Evolutionary conservation across 2,329 filamentous ascomycete genomes (phyloP).

Genomic region (Monosporascus sp.): DNA sequence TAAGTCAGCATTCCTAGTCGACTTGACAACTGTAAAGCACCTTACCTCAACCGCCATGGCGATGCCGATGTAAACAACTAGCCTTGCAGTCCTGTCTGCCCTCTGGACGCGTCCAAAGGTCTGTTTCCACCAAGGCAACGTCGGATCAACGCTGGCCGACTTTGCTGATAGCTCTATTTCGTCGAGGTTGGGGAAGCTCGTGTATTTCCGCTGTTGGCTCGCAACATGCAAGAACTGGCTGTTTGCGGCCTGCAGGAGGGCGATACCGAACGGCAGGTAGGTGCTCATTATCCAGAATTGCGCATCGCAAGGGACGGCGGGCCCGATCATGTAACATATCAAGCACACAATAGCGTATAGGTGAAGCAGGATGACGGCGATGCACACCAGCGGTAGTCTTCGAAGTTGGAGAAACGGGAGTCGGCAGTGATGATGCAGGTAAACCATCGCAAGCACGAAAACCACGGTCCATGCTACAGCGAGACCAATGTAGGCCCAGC

Average conservation of each 20-base stretch:
- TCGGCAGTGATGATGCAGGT: slow-evolving; percentile 19
- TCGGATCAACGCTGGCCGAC: slow-evolving; percentile 20
- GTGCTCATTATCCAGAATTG: slow-evolving; percentile 66
- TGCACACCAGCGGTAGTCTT: slow-evolving; percentile 19
- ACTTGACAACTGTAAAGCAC: neutral
- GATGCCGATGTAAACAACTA: slow-evolving; percentile 44
- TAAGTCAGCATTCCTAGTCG: slow-evolving; percentile 10
- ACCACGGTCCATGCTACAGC: slow-evolving; percentile 14
- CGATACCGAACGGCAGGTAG: slow-evolving; percentile 60
- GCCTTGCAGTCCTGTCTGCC: slow-evolving; percentile 43
- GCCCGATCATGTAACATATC: slow-evolving; percentile 25
- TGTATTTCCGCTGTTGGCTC: slow-evolving; percentile 44
- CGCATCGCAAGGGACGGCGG: slow-evolving; percentile 42
- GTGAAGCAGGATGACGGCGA: slow-evolving; percentile 19
- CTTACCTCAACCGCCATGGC: slow-evolving; percentile 54
- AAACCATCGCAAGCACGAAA: slow-evolving; percentile 15
- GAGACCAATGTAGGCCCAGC: slow-evolving; percentile 13
- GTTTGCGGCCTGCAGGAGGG: slow-evolving; percentile 61
- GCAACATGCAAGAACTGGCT: slow-evolving; percentile 56
- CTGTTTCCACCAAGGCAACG: slow-evolving; percentile 7
- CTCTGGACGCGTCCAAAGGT: slow-evolving; percentile 30
- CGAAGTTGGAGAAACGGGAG: slow-evolving; percentile 28
- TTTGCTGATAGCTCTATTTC: slow-evolving; percentile 10
- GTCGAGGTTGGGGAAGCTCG: slow-evolving; percentile 18
- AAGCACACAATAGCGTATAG: slow-evolving; percentile 21